A percentile compares a stretch with the other conserved stretches of the same genome.
These are phyloP conservation scores for Colletotrichum horii DNA, from an alignment of 2,329 filamentous ascomycete genomes.

Conservation along the genomic window DNA sequence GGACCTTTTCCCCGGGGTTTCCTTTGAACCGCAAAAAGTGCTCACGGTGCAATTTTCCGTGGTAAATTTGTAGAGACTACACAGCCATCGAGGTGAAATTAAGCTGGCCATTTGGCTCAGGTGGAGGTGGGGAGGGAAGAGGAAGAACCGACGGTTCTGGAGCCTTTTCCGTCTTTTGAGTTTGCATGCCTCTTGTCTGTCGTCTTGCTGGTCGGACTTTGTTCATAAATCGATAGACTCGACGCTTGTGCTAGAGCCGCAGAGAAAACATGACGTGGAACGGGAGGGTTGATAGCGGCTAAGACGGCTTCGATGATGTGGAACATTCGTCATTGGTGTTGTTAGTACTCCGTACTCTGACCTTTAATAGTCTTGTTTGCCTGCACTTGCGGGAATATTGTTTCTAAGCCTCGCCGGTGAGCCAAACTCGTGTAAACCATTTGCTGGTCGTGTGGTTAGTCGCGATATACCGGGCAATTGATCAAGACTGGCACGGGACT, in stretches of 20 bases:
- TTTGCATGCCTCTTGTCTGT: not conserved
- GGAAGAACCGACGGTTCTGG: not conserved
- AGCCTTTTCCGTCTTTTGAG: not conserved
- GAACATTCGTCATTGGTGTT: not conserved
- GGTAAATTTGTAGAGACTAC: not conserved
- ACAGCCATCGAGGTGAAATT: not conserved
- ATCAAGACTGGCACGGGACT: not conserved
- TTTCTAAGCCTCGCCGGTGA: not conserved
- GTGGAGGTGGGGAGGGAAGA: not conserved
- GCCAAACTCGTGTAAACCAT: not conserved
- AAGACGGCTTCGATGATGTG: not conserved
- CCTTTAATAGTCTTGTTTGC: not conserved
- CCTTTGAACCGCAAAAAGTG: not conserved
- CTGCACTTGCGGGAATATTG: not conserved
- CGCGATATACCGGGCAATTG: not conserved
- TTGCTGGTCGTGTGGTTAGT: not conserved
- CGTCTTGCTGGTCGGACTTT: not conserved
- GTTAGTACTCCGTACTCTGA: too few species aligned
- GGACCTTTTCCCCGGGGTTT: not conserved
- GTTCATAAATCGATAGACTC: not conserved
- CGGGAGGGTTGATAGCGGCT: not conserved
- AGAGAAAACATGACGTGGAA: not conserved
- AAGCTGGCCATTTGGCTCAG: not conserved
- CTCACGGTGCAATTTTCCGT: not conserved
- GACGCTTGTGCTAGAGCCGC: not conserved